Evolutionary conservation across 2,329 filamentous ascomycete species (phyloP), one percentile per base, ranked within the genome.

Genomic region (Emmonsiellopsis sp.): DNA sequence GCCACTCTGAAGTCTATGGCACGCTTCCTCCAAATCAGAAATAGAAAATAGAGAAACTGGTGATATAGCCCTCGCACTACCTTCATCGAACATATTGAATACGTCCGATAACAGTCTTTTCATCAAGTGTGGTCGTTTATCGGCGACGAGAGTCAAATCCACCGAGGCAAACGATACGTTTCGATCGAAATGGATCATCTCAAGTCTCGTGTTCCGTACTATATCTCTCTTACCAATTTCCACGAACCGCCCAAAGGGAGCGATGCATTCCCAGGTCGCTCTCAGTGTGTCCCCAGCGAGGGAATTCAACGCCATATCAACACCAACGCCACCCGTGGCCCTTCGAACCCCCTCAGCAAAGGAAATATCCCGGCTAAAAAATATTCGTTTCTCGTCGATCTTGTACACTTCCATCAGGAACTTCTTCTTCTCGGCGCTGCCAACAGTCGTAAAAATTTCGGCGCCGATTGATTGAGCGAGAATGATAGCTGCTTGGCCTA

Each of bases 141-240:
- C 38, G 31, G 42, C 8, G 42, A 56, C 26, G 51, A 52, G 40
- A 26, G 51, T 46, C 46, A 57, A 51, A 37, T 59, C 57, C 32
- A 59, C 50, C 16, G 51, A 49, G 49, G 51, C 32, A 42, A 74
- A 74, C 3, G 64, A 69, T n/a, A 67, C 63, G 52, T 67, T 73
- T 5, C 64, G 61, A 3, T 62, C 55, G 44, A 79, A 78, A 0
- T 64, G 58, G 2, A 65, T 59, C 71, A 78, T 72, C 3, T 65
- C 65, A 3, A 78, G 62, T 10, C 62, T 57, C 1, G 63, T 69
- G 31, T 65, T 61, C 0, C 65, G 64, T 1, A 69, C 59, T 0
- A 76, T 60, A 47, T 76, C 73, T 5, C 68, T 61, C 57, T 72
- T 73, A 9, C 72, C 73, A 26, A 77, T 70, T 48, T 78, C 74